Evolutionary conservation across 2,329 filamentous ascomycete genomes (phyloP).

Genomic region (Capronia coronata): DNA sequence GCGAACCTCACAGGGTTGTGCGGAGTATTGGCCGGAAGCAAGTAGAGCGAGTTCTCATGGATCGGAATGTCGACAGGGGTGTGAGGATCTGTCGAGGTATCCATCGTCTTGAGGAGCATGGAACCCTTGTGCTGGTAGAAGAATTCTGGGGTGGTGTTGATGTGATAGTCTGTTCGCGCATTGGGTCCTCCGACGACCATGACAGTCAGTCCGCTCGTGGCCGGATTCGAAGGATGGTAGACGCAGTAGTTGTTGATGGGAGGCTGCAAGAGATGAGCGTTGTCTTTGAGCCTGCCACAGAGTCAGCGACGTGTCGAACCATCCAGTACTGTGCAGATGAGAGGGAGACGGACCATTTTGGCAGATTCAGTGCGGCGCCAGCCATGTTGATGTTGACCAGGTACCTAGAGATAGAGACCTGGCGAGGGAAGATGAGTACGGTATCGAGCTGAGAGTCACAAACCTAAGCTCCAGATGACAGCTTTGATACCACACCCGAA

Average conservation of each 20-base stretch:
- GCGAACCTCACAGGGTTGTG: slow-evolving; percentile 93
- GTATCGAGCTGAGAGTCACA: neutral
- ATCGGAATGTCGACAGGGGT: slow-evolving; percentile 80
- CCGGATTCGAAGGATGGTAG: slow-evolving; percentile 59
- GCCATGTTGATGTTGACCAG: slow-evolving; percentile 9
- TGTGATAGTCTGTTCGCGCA: slow-evolving; percentile 94
- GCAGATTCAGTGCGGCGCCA: slow-evolving; percentile 36
- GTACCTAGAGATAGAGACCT: neutral
- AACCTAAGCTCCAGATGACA: neutral
- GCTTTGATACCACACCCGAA: neutral
- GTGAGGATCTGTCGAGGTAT: slow-evolving; percentile 48
- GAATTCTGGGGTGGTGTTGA: slow-evolving; percentile 93
- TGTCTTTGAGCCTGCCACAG: slow-evolving; percentile 69
- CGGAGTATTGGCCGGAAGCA: slow-evolving; percentile 87
- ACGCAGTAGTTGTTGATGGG: slow-evolving; percentile 98
- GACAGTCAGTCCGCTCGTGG: slow-evolving; percentile 89
- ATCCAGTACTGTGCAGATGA: neutral
- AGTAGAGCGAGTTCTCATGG: slow-evolving; percentile 86
- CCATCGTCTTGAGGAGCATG: slow-evolving; percentile 90
- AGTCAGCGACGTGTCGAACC: neutral
- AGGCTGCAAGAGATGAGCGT: slow-evolving; percentile 84
- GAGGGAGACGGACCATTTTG: slow-evolving; percentile 41
- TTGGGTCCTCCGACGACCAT: slow-evolving; percentile 93
- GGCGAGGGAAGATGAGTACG: neutral
- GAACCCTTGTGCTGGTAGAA: slow-evolving; percentile 94